These are phyloP conservation scores for Aureobasidium sp. DNA, from an alignment of 2,329 filamentous ascomycete species.

Conservation along the genomic window DNA sequence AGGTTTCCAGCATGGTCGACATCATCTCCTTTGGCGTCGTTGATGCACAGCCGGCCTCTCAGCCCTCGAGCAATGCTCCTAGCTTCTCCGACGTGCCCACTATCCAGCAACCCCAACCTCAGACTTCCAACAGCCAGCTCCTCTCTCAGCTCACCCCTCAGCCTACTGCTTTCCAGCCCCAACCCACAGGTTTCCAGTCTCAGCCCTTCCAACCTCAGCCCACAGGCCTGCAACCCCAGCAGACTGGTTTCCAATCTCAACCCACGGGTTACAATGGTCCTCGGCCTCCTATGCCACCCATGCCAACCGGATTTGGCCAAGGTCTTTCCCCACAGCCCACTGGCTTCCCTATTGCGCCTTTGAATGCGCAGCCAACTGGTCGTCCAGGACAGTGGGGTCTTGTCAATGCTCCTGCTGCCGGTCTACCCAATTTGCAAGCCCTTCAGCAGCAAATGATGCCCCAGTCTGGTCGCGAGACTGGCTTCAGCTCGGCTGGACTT, in stretches of 20 bases:
- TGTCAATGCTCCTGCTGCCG: conserved; percentile 84
- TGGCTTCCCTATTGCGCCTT: conserved; percentile 52
- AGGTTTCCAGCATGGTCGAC: conserved; percentile 98
- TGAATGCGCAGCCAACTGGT: conserved; percentile 93
- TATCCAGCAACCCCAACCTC: conserved; percentile 47
- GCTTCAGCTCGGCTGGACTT: conserved; percentile 79
- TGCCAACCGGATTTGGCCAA: conserved; percentile 70
- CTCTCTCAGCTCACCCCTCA: conserved; percentile 51
- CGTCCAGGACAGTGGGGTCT: conserved; percentile 95
- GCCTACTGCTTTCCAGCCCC: conserved; percentile 50
- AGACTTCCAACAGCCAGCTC: conserved; percentile 58
- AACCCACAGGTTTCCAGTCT: conserved; percentile 51
- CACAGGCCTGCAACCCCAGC: conserved; percentile 58
- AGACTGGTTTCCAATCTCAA: conserved; percentile 51
- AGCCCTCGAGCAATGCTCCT: conserved; percentile 59
- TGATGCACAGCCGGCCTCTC: conserved; percentile 54
- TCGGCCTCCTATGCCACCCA: conserved; percentile 68
- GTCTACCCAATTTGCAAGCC: conserved; percentile 88
- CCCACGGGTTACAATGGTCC: conserved; percentile 75
- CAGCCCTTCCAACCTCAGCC: conserved; percentile 40
- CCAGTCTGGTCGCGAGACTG: conserved; percentile 80
- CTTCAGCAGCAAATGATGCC: conserved; percentile 96
- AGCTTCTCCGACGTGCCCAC: conserved; percentile 57
- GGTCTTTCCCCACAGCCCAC: conserved; percentile 55
- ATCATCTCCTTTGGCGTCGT: conserved; percentile 93